Base-by-base conservation (phyloP, 176 grass and related monocot species). In the Zea luxurians region DNA sequence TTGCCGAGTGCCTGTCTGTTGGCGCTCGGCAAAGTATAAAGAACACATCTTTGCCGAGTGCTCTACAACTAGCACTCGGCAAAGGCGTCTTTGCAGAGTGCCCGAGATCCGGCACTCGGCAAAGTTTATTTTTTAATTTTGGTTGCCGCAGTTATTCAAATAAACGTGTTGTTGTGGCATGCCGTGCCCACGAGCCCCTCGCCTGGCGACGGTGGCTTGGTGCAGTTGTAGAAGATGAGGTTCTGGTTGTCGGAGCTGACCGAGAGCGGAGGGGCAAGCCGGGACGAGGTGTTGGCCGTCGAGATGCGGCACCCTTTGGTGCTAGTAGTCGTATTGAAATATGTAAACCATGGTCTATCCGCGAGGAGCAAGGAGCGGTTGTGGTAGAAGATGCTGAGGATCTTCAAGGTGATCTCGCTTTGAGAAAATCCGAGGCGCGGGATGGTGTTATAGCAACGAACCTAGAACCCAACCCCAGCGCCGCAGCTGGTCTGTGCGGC, bases 341-440 rank as follows among this genome's bases (percentile, higher is more conserved):
- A 46, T n/a, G n/a, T n/a, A n/a, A n/a, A n/a, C n/a, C n/a, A n/a
- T n/a, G n/a, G n/a, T n/a, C n/a, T n/a, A 10, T 86, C 77, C 6
- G 43, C 55, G 63, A 81, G 8, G 36, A 53, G 17, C 53, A 81
- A 50, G 10, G 84, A 75, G 10, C 0, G 4, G 66, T 87, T 87
- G 85, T 0, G 1, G 58, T 49, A 48, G 65, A 87, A 87, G 66
- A 82, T 71, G 15, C 41, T 0, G 8, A 87, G 65, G 16, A 87
- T 72, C 8, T 0, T 37, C 0, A 82, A 2, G 1, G 0, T 21
- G 20, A 0, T 0, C 0, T 2, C 0, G 53, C 0, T 0, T 2
- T 1, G 0, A 41, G 40, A 3, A 46, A 27, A 76, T 0, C 65
- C 84, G 37, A 86, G 37, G 37, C 64, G 71, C 0, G 72, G 72